Percentiles rank a stretch among this genome's conserved stretches.
These are phyloP conservation scores for Trypanosomatidae sp. DNA, from an alignment of 208 protist genomes.

Conservation along the genomic window DNA sequence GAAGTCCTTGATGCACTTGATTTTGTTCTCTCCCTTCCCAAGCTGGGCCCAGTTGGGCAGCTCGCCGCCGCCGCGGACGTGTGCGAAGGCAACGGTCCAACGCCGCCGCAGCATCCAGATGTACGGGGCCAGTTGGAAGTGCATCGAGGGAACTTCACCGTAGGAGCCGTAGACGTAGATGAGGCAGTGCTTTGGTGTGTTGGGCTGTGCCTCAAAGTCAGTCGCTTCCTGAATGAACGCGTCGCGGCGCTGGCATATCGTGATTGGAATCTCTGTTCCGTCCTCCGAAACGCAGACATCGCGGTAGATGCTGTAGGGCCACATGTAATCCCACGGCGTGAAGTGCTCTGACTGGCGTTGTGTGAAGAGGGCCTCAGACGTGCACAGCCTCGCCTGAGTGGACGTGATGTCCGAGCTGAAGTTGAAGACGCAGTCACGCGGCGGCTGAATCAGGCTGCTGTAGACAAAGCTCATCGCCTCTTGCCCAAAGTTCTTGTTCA, in stretches of 20 bases:
- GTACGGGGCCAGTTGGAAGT: constrained; percentile 93
- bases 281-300: constrained; percentile 84
- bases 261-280: constrained; percentile 88
- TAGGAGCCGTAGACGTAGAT: constrained; percentile 93
- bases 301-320: constrained; percentile 91
- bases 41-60: constrained; percentile 81
- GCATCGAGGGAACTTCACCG: constrained; percentile 89
- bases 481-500: constrained; percentile 92
- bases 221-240: constrained; percentile 89
- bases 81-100: constrained; percentile 90
- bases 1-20: constrained; percentile 92
- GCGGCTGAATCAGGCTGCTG: constrained; percentile 83
- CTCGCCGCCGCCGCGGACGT: constrained; percentile 94
- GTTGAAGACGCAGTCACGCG: constrained; percentile 83
- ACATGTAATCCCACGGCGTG: constrained; percentile 94
- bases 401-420: constrained; percentile 83
- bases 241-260: constrained; percentile 87
- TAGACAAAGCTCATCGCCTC: constrained; percentile 89
- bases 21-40: constrained; percentile 81
- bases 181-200: constrained; percentile 86
- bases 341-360: constrained; percentile 91
- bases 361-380: constrained; percentile 83
- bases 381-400: constrained; percentile 54
- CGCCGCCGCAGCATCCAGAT: constrained; percentile 92
- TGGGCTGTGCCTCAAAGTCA: constrained; percentile 87